phyloP scores from a whole-genome alignment of 805 yeast genomes.

The Barnettozyma sucrosica region DNA sequence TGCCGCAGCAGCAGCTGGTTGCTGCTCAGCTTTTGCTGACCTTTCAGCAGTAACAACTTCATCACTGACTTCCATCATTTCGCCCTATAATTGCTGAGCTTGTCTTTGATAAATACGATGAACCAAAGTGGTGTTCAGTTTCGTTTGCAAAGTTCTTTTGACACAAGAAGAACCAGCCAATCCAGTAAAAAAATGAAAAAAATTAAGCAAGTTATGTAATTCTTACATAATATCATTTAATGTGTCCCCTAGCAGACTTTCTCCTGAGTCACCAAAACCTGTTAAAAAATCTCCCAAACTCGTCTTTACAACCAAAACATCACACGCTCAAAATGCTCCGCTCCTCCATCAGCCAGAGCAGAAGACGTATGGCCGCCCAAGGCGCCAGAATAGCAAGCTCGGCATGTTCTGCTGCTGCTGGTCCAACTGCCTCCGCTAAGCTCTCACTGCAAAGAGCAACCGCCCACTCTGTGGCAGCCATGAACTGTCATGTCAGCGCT shows the following conservation, averaged over 20 bases:
- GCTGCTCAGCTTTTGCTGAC: neutral
- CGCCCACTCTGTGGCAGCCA: constrained; percentile 9
- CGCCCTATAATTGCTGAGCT: neutral
- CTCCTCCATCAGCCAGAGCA: constrained; percentile 24
- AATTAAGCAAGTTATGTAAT: neutral
- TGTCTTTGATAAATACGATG: too few species aligned
- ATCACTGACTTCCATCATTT: neutral
- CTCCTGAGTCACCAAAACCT: neutral
- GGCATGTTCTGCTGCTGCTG: constrained; percentile 10
- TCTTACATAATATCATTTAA: neutral
- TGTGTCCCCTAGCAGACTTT: neutral
- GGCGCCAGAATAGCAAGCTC: constrained; percentile 13
- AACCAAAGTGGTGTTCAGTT: too few species aligned
- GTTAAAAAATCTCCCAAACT: neutral
- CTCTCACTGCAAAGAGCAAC: constrained; percentile 3
- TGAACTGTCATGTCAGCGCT: constrained; percentile 9
- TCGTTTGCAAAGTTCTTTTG: too few species aligned
- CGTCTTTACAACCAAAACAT: neutral
- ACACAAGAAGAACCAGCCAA: too few species aligned
- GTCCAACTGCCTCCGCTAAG: constrained; percentile 2
- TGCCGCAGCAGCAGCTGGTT: neutral
- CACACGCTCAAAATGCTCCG: constrained; percentile 19
- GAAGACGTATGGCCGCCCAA: constrained; percentile 23
- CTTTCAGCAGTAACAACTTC: too few species aligned
- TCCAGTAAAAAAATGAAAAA: neutral